phyloP scores from a whole-genome alignment of 23 red algal species.

The Gracilaria domingensis region DNA sequence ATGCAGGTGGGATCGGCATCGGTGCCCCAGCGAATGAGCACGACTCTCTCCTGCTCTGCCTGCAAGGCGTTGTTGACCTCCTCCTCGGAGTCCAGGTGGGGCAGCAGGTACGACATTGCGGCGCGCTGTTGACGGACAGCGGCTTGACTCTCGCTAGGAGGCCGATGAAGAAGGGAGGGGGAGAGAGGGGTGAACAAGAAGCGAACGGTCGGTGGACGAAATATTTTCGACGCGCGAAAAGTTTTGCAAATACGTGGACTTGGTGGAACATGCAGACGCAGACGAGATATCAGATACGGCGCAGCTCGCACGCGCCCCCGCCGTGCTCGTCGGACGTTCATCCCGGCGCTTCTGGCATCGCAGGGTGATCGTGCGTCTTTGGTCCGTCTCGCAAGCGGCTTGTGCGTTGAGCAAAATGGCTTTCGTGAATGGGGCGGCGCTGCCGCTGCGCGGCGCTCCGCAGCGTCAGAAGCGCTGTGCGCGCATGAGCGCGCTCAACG shows the following conservation, averaged over 20 bases:
- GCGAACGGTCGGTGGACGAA: background rate
- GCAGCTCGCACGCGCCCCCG: no score
- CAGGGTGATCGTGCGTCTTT: no score
- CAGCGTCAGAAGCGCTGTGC: background rate
- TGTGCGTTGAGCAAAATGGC: no score
- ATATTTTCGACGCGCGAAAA: background rate
- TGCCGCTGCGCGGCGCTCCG: background rate
- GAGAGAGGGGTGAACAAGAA: background rate
- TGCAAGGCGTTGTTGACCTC: slow-evolving; percentile 84
- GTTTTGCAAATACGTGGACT: background rate
- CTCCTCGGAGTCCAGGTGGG: slow-evolving; percentile 74
- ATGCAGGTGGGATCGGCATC: slow-evolving; percentile 96
- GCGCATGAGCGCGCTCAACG: slow-evolving; percentile 46
- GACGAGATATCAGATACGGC: no score
- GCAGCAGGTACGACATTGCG: slow-evolving; percentile 75
- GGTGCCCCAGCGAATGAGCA: slow-evolving; percentile 87
- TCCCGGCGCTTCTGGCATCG: no score
- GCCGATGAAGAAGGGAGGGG: no score
- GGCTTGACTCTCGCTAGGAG: no score
- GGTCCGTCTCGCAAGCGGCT: no score
- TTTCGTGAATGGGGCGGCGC: background rate
- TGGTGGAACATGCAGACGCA: no score
- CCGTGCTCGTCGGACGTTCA: no score
- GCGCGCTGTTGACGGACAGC: background rate
- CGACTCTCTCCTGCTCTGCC: slow-evolving; percentile 80